Evolutionary conservation across 2,329 filamentous ascomycete genomes (phyloP).

Genomic region (Botrytis pseudocinerea): DNA sequence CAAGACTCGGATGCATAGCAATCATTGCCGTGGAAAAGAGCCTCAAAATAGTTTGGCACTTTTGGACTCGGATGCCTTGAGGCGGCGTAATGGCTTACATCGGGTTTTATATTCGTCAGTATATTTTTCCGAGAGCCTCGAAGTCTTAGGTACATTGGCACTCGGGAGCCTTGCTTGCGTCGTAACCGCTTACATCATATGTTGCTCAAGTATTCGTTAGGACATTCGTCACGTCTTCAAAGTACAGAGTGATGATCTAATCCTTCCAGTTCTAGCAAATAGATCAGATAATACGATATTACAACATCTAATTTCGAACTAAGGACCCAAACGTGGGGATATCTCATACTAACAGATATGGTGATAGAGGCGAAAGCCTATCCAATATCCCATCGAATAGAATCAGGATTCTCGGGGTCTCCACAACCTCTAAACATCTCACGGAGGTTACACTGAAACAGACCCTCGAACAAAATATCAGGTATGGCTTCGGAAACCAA

Average conservation of each 20-base stretch:
- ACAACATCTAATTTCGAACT: neutral
- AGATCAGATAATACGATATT: neutral
- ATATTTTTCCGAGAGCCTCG: neutral
- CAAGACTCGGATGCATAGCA: slow-evolving; percentile 6
- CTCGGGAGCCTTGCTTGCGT: neutral
- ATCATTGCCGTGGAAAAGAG: neutral
- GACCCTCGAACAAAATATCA: neutral
- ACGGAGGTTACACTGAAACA: neutral
- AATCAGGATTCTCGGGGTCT: neutral
- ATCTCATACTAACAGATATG: neutral
- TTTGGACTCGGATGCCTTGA: neutral
- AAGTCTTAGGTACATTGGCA: neutral
- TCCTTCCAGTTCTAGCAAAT: neutral
- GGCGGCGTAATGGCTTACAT: neutral
- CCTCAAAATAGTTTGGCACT: neutral
- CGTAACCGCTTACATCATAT: neutral
- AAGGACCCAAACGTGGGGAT: slow-evolving; percentile 2
- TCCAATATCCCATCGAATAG: neutral
- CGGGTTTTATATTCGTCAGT: neutral
- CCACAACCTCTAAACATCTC: slow-evolving; percentile 7
- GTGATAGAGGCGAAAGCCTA: neutral
- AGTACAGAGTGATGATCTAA: neutral
- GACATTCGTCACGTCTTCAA: neutral
- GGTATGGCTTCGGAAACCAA: slow-evolving; percentile 9
- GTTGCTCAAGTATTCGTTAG: neutral